Percentiles rank a stretch among this genome's conserved stretches.
Conservation (phyloP, 2,329 filamentous ascomycete genomes). For the Fusarium sp. region DNA sequence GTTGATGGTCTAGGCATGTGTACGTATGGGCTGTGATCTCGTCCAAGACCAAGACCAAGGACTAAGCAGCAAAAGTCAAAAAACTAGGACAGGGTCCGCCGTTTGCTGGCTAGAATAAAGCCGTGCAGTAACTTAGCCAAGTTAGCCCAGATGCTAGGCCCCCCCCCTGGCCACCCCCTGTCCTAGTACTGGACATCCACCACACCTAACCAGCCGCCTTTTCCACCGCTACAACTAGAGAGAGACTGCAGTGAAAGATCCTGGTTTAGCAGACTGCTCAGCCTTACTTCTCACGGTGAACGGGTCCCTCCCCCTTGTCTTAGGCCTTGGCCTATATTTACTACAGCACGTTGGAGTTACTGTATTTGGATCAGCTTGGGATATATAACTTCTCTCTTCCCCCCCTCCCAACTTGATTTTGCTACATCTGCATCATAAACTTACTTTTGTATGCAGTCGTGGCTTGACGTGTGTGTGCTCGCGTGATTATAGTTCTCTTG, state of each 20-base stretch:
- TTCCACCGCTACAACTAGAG: conserved; percentile 38
- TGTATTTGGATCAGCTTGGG: conserved; percentile 33
- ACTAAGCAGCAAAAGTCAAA: background rate
- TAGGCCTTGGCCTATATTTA: conserved; percentile 40
- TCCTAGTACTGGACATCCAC: conserved; percentile 40
- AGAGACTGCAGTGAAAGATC: conserved; percentile 24
- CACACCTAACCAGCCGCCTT: conserved; percentile 39
- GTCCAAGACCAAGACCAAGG: conserved; percentile 23
- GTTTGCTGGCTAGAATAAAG: conserved; percentile 43
- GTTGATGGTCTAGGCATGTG: background rate
- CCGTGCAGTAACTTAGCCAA: conserved; percentile 30
- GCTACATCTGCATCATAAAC: conserved; percentile 28
- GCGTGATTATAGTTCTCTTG: conserved; percentile 41
- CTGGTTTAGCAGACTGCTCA: conserved; percentile 43
- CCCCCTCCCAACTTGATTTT: conserved; percentile 31
- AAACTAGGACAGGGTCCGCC: conserved; percentile 32
- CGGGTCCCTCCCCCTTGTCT: conserved; percentile 38
- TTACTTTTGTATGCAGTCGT: conserved; percentile 30
- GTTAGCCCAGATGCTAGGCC: conserved; percentile 38
- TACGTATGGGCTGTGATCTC: background rate
- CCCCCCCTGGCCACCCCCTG: conserved; percentile 31
- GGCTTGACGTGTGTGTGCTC: conserved; percentile 43
- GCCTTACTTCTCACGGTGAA: conserved; percentile 47
- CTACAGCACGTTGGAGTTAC: conserved; percentile 17
- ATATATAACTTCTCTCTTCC: conserved; percentile 44